Percentiles rank a stretch among this genome's conserved stretches.
These are phyloP conservation scores for Halophytophthora polymorphica DNA, from an alignment of 352 stramenopile genomes.

Conservation along the genomic window DNA sequence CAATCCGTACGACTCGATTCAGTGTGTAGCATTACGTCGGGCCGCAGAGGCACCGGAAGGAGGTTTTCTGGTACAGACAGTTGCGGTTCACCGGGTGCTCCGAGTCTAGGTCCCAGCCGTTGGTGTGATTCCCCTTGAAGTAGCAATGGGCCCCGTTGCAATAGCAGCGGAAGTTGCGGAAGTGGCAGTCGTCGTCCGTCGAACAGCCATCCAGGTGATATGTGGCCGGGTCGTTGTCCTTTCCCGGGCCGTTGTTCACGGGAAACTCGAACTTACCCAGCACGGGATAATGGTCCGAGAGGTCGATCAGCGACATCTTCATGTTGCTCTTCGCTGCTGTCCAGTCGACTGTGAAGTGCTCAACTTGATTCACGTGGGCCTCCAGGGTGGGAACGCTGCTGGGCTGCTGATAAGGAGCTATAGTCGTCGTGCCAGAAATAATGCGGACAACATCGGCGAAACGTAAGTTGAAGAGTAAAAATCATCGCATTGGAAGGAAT, in stretches of 20 bases:
- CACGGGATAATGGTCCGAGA: conserved; percentile 82
- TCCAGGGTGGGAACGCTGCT: conserved; percentile 47
- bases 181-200: conserved; percentile 64
- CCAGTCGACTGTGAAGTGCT: conserved; percentile 63
- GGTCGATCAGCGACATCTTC: conserved; percentile 58
- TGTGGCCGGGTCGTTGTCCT: conserved; percentile 47
- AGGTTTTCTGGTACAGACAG: conserved; percentile 69
- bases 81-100: conserved; percentile 71
- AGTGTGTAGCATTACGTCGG: conserved; percentile 68
- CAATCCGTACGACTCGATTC: too few species aligned
- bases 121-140: conserved; percentile 50
- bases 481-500: not conserved
- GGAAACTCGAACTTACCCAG: conserved; percentile 65
- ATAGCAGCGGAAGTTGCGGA: conserved; percentile 68
- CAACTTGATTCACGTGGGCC: conserved; percentile 50
- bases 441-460: not conserved
- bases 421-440: too few species aligned
- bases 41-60: conserved; percentile 59
- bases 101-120: conserved; percentile 51
- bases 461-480: not conserved
- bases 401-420: conserved; percentile 76
- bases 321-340: conserved; percentile 46
- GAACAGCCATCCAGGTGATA: conserved; percentile 79
- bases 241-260: conserved; percentile 34
- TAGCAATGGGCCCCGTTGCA: conserved; percentile 66